Evolutionary conservation across 2,329 filamentous ascomycete genomes (phyloP), one percentile per base, ranked within the genome.

Genomic region (Calcarisporium arbuscula): DNA sequence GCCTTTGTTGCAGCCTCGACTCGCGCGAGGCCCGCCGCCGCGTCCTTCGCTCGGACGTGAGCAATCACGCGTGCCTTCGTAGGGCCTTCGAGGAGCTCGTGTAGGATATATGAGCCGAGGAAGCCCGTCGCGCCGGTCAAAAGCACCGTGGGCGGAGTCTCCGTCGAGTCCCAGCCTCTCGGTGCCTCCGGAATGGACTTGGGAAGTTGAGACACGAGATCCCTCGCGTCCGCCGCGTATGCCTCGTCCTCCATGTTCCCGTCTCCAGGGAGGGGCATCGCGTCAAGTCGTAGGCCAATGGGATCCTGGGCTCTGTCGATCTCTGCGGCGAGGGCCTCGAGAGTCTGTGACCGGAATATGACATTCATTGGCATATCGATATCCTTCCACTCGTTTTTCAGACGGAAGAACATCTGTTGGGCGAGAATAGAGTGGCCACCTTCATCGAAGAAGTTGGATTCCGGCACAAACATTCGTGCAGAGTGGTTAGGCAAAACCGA

Each of bases 61-160:
- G 81, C 79, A 38, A 94, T 77, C 8, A 94, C 69, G 23, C 45
- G 35, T 1, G 41, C 36, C 35, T 45, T 34, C 36, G 69, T n/a
- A n/a, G n/a, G n/a, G n/a, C n/a, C n/a, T 25, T 73, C 72, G 2
- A 95, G 68, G 2, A 95, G 60, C 36, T 94, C 85, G 36, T 74
- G 74, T 20, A 94, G 65, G 9, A 95, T 67, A 51, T 88, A 94
- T 0, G 85, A 74, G 19, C 89, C 89, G 15, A 95, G 61, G 67
- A 95, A 95, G 16, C 54, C 53, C 2, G 53, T 95, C 5, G 85
- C 87, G 28, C 90, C 88, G 4, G 89, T 95, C 5, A 95, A 63
- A 57, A 95, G 84, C 9, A 92, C 70, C 0, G 81, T 87, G 8
- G 51, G 39, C 38, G n/a, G n/a, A n/a, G n/a, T n/a, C n/a, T n/a